Conservation (phyloP, 2,329 filamentous ascomycete genomes). For the Venturia aucupariae region DNA sequence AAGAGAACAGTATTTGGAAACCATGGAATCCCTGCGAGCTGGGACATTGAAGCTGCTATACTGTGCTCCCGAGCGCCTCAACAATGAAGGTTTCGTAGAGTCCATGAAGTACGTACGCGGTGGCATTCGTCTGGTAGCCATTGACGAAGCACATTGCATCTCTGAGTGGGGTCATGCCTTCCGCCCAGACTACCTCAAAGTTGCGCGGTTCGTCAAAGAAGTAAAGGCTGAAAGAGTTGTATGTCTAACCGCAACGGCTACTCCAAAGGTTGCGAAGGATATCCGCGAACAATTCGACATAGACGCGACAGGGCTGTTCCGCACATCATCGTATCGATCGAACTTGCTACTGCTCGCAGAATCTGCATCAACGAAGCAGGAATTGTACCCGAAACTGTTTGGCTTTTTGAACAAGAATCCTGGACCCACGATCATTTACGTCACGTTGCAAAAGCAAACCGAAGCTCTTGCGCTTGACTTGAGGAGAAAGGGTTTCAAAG, state of each 20-base stretch:
- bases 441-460: conserved; percentile 57
- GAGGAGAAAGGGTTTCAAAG: conserved; percentile 59
- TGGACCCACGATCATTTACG: conserved; percentile 52
- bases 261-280: conserved; percentile 66
- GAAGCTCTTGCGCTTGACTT: conserved; percentile 59
- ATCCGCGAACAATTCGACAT: conserved; percentile 63
- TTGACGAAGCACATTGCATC: conserved; percentile 95
- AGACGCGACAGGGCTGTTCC: conserved; percentile 42
- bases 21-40: conserved; percentile 37
- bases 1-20: conserved; percentile 30
- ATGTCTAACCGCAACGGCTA: conserved; percentile 87
- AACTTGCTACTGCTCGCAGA: conserved; percentile 66
- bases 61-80: conserved; percentile 50
- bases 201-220: conserved; percentile 73
- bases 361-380: conserved; percentile 42
- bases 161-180: conserved; percentile 98
- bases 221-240: conserved; percentile 84
- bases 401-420: conserved; percentile 41
- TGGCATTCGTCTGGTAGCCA: conserved; percentile 77
- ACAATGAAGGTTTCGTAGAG: conserved; percentile 51
- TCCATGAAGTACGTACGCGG: conserved; percentile 60
- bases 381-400: conserved; percentile 42
- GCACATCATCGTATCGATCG: conserved; percentile 49
- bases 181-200: conserved; percentile 57
- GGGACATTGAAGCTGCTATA: conserved; percentile 47